These are phyloP conservation scores for Plasmodium billcollinsi DNA, from an alignment of 169 alveolate genomes.

Conservation along the genomic window DNA sequence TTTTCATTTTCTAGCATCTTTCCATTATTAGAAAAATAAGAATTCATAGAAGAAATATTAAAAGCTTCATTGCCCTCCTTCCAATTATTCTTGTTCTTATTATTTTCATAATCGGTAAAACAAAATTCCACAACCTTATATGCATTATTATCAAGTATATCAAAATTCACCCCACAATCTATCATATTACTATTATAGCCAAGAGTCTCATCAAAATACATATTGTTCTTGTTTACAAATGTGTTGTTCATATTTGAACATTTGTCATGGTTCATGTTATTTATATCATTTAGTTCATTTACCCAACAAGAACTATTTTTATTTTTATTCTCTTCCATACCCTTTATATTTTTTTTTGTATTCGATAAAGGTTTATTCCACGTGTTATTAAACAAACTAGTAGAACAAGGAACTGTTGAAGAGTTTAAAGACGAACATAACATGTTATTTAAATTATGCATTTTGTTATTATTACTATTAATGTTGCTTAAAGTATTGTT, in stretches of 20 bases:
- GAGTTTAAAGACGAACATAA: conserved; percentile 37
- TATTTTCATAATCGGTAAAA: conserved; percentile 67
- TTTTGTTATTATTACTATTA: conserved; percentile 1
- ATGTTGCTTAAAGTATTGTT: background rate
- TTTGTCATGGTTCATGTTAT: conserved; percentile 16
- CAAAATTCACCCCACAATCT: conserved; percentile 63
- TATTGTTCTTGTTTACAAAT: conserved; percentile 8
- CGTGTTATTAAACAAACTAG: conserved; percentile 17
- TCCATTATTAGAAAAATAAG: background rate
- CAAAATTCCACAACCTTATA: conserved; percentile 71
- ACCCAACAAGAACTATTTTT: conserved; percentile 30
- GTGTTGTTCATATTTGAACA: conserved; percentile 7
- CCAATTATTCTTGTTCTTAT: conserved; percentile 29
- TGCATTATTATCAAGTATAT: conserved; percentile 55
- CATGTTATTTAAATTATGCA: conserved; percentile 29
- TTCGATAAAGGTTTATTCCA: conserved; percentile 32
- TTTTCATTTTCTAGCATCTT: background rate
- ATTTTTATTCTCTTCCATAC: conserved; percentile 25
- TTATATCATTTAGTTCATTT: conserved; percentile 38
- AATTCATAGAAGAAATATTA: background rate
- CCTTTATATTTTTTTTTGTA: conserved; percentile 30
- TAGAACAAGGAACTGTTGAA: conserved; percentile 21
- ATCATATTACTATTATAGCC: conserved; percentile 60
- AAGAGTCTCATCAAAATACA: conserved; percentile 51
- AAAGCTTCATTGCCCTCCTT: background rate